A percentile compares a stretch with the other conserved stretches of the same genome.
Evolutionary conservation across 2,329 filamentous ascomycete species (phyloP).

Genomic region (Trichoderma sp.): DNA sequence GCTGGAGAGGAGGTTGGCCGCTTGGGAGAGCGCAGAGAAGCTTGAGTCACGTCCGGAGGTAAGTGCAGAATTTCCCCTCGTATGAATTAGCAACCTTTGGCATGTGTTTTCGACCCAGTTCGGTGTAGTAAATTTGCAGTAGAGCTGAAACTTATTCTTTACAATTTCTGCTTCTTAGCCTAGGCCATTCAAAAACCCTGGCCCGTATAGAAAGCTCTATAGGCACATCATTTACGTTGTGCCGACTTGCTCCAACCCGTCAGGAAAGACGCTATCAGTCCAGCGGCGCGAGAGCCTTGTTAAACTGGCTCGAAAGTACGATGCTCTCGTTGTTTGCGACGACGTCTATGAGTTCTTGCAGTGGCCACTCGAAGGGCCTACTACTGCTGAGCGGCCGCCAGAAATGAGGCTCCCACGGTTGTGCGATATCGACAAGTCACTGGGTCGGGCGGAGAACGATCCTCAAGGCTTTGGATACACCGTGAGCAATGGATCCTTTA

Average conservation of each 20-base stretch:
- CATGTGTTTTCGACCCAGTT: background rate
- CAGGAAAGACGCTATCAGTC: conserved; percentile 77
- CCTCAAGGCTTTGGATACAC: conserved; percentile 68
- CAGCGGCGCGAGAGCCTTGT: conserved; percentile 68
- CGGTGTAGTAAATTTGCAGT: background rate
- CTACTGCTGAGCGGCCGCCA: conserved; percentile 32
- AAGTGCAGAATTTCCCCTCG: background rate
- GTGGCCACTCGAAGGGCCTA: conserved; percentile 59
- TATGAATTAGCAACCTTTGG: background rate
- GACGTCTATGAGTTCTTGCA: conserved; percentile 95
- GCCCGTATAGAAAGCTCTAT: conserved; percentile 73
- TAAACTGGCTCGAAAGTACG: conserved; percentile 71
- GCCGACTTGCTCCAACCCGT: conserved; percentile 87
- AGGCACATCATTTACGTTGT: conserved; percentile 86
- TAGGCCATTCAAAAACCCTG: conserved; percentile 56
- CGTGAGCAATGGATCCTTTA: conserved; percentile 86
- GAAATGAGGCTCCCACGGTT: conserved; percentile 69
- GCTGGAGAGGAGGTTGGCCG: conserved; percentile 36
- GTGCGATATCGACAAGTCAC: conserved; percentile 72
- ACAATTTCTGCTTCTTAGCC: background rate
- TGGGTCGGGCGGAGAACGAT: conserved; percentile 57
- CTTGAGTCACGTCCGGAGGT: conserved; percentile 25
- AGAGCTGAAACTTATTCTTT: background rate
- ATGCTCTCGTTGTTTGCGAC: conserved; percentile 83
- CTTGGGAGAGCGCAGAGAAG: conserved; percentile 35